Evolutionary conservation across 2,329 filamentous ascomycete species (phyloP).

Genomic region (Colletotrichum sp.): DNA sequence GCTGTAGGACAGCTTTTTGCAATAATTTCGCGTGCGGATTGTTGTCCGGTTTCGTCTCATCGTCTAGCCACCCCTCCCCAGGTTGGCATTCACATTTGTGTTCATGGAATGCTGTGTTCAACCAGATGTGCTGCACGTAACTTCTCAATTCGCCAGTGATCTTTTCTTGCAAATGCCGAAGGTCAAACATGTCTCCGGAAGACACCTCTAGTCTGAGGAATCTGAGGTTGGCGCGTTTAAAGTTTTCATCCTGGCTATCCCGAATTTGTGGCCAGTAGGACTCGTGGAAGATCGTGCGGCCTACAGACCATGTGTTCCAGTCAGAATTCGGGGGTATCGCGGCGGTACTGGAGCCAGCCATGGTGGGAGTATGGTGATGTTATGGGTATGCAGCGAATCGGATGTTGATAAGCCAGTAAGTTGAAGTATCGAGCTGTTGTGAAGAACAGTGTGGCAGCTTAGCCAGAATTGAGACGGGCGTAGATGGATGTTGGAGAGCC

Average conservation of each 20-base stretch:
- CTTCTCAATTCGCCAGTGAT: neutral
- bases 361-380: neutral
- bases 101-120: neutral
- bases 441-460: neutral
- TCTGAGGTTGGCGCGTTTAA: neutral
- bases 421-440: neutral
- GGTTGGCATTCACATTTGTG: neutral
- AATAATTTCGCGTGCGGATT: no score
- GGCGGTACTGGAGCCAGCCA: neutral
- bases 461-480: neutral
- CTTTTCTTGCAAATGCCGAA: neutral
- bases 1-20: neutral
- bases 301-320: neutral
- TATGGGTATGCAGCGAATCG: neutral
- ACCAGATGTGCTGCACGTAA: neutral
- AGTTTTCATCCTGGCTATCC: neutral
- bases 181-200: neutral
- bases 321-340: rapidly evolving
- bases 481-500: neutral
- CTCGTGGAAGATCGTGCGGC: neutral
- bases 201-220: neutral
- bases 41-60: no score
- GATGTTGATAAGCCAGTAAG: neutral
- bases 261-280: neutral
- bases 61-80: no score